Percentiles rank a stretch among this genome's conserved stretches.
Evolutionary conservation across 768 basidiomycete genomes (phyloP).

Genomic region (Leccinellum albellum): DNA sequence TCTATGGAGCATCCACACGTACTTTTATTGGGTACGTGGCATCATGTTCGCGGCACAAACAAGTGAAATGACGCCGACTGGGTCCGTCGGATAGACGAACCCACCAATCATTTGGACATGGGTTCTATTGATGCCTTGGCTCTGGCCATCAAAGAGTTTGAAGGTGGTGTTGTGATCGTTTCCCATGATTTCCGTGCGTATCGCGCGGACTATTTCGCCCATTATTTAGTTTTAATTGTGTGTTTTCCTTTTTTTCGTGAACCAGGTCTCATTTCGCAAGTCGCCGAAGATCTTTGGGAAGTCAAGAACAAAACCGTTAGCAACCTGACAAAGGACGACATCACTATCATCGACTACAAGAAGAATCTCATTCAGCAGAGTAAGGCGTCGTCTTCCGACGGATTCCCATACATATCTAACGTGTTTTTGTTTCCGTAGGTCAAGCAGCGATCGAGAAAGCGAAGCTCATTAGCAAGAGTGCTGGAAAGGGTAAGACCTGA

Average conservation of each 20-base stretch:
- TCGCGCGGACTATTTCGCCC: constrained; percentile 2
- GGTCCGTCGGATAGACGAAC: constrained; percentile 59
- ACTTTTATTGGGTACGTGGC: constrained; percentile 66
- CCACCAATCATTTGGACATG: constrained; percentile 98
- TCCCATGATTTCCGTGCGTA: constrained; percentile 97
- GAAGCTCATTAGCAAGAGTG: constrained; percentile 84
- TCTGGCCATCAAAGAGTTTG: constrained; percentile 91
- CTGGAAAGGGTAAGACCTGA: constrained; percentile 66
- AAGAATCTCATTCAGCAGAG: constrained; percentile 77
- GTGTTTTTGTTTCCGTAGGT: constrained; percentile 42
- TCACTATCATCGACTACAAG: constrained; percentile 94
- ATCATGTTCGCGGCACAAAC: constrained; percentile 10
- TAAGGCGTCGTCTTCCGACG: constrained; percentile 34
- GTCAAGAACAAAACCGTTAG: constrained; percentile 91
- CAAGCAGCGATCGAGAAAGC: constrained; percentile 87
- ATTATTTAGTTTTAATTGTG: constrained; percentile 7
- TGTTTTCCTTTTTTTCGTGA: constrained; percentile 6
- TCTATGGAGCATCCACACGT: constrained; percentile 98
- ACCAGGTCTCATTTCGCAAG: constrained; percentile 89
- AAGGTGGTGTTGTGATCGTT: constrained; percentile 98
- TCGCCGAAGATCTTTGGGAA: constrained; percentile 99
- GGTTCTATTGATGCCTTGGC: constrained; percentile 96
- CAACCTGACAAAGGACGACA: constrained; percentile 88
- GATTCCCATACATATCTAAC: constrained; percentile 1
- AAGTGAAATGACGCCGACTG: background rate